Percentiles rank a stretch among this genome's conserved stretches.
Conservation (phyloP, 306 rosid species). For the Cicer chorassanicum region DNA sequence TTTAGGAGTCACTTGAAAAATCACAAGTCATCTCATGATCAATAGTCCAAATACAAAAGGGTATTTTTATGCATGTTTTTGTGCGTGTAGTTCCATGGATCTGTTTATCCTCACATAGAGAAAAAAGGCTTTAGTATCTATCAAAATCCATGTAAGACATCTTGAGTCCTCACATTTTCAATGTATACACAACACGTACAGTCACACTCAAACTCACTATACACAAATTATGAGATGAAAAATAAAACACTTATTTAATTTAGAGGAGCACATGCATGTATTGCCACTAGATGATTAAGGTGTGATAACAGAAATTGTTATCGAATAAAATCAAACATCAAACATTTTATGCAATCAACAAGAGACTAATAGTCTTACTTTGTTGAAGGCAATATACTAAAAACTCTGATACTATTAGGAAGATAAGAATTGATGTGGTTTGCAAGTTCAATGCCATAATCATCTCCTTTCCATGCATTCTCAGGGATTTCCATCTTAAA, state of each 20-base stretch:
- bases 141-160: conserved; percentile 16
- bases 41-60: neutral
- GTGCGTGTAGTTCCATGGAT: neutral
- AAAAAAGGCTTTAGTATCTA: neutral
- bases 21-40: neutral
- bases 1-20: conserved; percentile 10
- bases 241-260: conserved; percentile 2
- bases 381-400: conserved; percentile 78
- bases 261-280: conserved; percentile 7
- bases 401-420: conserved; percentile 73
- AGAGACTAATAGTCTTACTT: conserved; percentile 60
- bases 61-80: neutral
- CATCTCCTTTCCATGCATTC: conserved; percentile 77
- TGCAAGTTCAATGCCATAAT: conserved; percentile 68
- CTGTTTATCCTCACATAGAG: conserved; percentile 12
- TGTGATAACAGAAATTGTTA: conserved; percentile 22
- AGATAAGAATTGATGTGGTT: conserved; percentile 69
- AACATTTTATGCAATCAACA: conserved; percentile 11
- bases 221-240: neutral
- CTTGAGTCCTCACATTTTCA: conserved; percentile 4
- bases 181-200: conserved; percentile 1
- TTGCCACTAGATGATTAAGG: conserved; percentile 8
- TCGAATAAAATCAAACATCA: conserved; percentile 12
- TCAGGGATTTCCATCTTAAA: conserved; percentile 94
- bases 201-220: too few relatives aligned